Base-by-base conservation (phyloP, 2,329 filamentous ascomycete genomes). In the Furcasterigmium furcatum region DNA sequence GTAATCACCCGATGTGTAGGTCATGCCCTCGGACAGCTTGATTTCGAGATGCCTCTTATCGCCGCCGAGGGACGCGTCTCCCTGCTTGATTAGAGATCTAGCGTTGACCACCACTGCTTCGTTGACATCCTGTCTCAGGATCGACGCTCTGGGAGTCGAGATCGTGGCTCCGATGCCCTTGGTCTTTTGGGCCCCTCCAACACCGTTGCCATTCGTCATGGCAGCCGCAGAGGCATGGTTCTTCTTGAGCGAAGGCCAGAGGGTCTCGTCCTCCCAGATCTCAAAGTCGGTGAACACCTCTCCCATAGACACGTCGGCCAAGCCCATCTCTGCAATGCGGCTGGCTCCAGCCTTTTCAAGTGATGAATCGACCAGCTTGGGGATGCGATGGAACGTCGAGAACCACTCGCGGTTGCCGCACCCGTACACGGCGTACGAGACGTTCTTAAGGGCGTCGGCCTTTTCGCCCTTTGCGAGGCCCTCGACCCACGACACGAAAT, bases 1-100 rank as follows among this genome's bases (percentile, higher is more conserved):
- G 59, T 94, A 92, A 58, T 92, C 88, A 12, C 88, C 88, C 2
- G 84, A 78, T 32, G 77, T 74, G 64, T 91, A 92, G 0, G 73
- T 75, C 71, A 81, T 73, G 42, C 76, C 79, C 0, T 72, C 76
- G 0, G 88, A 87, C 1, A 92, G 72, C 48, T 80, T 77, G 27
- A 91, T 80, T 51, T 82, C 80, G 18, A 89, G 76, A 50, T 85
- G 76, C 20, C 79, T 77, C 69, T 89, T 90, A n/a, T n/a, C n/a
- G 21, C 71, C 73, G 0, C 67, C 72, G 51, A 14, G 59, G 24
- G 34, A 16, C 19, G 29, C 29, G 20, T 32, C 40, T 5, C 20
- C 40, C 14, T 19, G 7, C 12, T 24, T 20, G 1, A 73, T 82
- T n/a, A 87, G 65, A 0, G 66, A 56, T 22, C 66, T 65, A 20